A percentile compares a stretch with the other conserved stretches of the same genome.
phyloP scores from a whole-genome alignment of 768 basidiomycete species.

The Rhizopogon sp. region DNA sequence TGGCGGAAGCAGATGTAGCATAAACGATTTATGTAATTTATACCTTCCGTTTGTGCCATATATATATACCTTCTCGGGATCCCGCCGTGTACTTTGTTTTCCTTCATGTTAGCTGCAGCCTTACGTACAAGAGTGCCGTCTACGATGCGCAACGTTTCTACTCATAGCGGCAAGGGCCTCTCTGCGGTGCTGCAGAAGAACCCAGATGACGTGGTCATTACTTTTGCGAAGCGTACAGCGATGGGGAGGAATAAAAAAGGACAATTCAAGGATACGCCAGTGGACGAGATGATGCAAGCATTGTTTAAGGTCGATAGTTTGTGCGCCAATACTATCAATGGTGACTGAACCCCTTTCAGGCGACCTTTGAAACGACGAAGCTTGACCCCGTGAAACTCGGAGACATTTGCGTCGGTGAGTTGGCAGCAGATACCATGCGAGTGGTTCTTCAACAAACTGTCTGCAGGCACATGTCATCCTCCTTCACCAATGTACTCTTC shows the following conservation, averaged over 20 bases:
- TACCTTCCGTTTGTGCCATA: no score
- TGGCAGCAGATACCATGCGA: background rate
- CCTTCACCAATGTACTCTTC: constrained; percentile 81
- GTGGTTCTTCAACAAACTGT: background rate
- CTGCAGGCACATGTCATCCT: constrained; percentile 73
- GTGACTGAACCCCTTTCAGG: constrained; percentile 32
- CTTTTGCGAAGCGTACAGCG: constrained; percentile 87
- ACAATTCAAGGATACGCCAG: constrained; percentile 81
- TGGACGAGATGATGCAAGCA: constrained; percentile 81
- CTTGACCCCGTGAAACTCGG: constrained; percentile 70
- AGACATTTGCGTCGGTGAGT: constrained; percentile 79
- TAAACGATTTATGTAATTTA: no score
- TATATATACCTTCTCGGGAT: no score
- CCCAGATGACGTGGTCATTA: constrained; percentile 85
- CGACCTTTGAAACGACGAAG: constrained; percentile 57
- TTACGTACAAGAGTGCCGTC: constrained; percentile 9
- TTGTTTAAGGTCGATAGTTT: constrained; percentile 62
- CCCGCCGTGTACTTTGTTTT: background rate
- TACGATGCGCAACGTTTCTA: constrained; percentile 27
- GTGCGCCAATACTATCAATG: background rate
- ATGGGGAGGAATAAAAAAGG: constrained; percentile 87
- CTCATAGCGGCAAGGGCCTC: constrained; percentile 35
- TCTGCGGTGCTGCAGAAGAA: constrained; percentile 59
- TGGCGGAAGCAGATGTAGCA: no score
- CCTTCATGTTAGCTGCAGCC: constrained; percentile 14